These are phyloP conservation scores for Daucus carota DNA, from an alignment of 129 eudicot species.

Conservation along the genomic window DH1_v3.0 NC_030382.2:58348001-58348500, in stretches of 20 bases:
- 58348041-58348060: background rate
- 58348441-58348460: background rate
- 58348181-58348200: background rate
- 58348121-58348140: slow-evolving; percentile 13
- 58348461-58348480: background rate
- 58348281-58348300: too few relatives aligned
- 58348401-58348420: background rate
- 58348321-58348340: too few relatives aligned
- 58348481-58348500: slow-evolving; percentile 10
- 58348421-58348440: background rate
- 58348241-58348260: too few relatives aligned
- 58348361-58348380: too few relatives aligned
- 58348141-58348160: slow-evolving; percentile 4
- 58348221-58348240: too few relatives aligned
- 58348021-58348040: too few relatives aligned
- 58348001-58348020: too few relatives aligned
- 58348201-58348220: background rate
- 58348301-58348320: too few relatives aligned
- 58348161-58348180: background rate
- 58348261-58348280: background rate
- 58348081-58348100: background rate
- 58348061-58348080: background rate
- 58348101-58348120: slow-evolving; percentile 14
- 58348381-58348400: background rate
- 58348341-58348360: background rate